Evolutionary conservation across 805 yeast species (phyloP).

Genomic region (Wickerhamiella dianesei): DNA sequence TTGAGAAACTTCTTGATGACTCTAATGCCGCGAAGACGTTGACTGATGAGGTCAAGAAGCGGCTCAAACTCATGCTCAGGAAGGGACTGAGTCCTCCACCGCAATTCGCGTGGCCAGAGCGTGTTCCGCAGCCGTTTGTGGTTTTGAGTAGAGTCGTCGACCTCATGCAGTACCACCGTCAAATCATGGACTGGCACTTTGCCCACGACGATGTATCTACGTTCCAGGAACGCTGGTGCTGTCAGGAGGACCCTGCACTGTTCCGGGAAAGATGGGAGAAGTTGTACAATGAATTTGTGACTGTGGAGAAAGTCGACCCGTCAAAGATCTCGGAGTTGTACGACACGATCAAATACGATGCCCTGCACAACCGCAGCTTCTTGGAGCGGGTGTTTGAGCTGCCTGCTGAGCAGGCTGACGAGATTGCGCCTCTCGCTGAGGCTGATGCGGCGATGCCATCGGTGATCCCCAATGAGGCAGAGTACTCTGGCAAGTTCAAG

Average conservation of each 20-base stretch:
- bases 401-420: slow-evolving; percentile 14
- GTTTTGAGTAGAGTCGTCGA: slow-evolving; percentile 92
- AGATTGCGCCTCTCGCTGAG: slow-evolving; percentile 30
- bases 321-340: slow-evolving; percentile 90
- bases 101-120: slow-evolving; percentile 97
- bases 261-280: slow-evolving; percentile 97
- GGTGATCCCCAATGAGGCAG: slow-evolving; percentile 21
- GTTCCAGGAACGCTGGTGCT: slow-evolving; percentile 83
- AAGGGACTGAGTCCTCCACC: slow-evolving; percentile 96
- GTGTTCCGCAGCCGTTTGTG: slow-evolving; percentile 92
- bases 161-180: slow-evolving; percentile 81
- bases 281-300: slow-evolving; percentile 76
- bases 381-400: slow-evolving; percentile 61
- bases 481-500: slow-evolving; percentile 22
- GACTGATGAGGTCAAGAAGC: slow-evolving; percentile 96
- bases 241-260: slow-evolving; percentile 83
- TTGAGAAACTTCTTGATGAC: slow-evolving; percentile 88
- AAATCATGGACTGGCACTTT: slow-evolving; percentile 71
- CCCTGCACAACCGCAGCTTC: slow-evolving; percentile 84
- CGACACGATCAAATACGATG: slow-evolving; percentile 98
- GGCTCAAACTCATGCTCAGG: slow-evolving; percentile 81
- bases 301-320: slow-evolving; percentile 94
- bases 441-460: slow-evolving; percentile 25
- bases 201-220: slow-evolving; percentile 46
- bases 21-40: slow-evolving; percentile 95